These are phyloP conservation scores for Mortierella sp. DNA, from an alignment of 371 early-diverging fungal species.

Conservation along the genomic window DNA sequence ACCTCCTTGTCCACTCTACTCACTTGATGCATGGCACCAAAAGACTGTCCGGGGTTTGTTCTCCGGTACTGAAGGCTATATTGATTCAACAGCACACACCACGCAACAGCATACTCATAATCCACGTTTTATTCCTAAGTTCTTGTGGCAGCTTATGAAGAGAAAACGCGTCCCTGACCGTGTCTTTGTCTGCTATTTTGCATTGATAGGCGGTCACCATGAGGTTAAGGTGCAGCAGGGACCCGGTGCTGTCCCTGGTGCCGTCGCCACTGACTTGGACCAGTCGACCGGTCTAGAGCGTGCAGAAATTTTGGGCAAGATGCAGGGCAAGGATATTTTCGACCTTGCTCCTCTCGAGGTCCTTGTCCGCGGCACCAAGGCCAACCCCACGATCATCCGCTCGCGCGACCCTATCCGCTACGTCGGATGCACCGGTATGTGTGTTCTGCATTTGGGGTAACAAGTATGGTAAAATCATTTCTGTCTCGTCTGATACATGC, in stretches of 20 bases:
- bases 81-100: too few relatives aligned
- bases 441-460: neutral
- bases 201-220: conserved; percentile 41
- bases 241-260: conserved; percentile 73
- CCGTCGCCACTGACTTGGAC: conserved; percentile 88
- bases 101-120: neutral
- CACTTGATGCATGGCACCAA: too few relatives aligned
- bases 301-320: conserved; percentile 85
- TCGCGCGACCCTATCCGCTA: conserved; percentile 87
- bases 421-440: conserved; percentile 94
- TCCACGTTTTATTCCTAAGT: neutral
- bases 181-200: neutral
- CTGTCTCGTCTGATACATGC: neutral
- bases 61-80: too few relatives aligned
- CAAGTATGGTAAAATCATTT: neutral
- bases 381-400: conserved; percentile 88
- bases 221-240: conserved; percentile 58
- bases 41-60: too few relatives aligned
- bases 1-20: too few relatives aligned
- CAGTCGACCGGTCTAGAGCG: conserved; percentile 95
- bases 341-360: conserved; percentile 87
- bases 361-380: conserved; percentile 83
- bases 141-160: too few relatives aligned
- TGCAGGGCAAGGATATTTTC: conserved; percentile 90
- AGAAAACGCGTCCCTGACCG: neutral